These are phyloP conservation scores for Neophaeococcomyces aloes DNA, from an alignment of 2,329 filamentous ascomycete genomes.

Conservation along the genomic window DNA sequence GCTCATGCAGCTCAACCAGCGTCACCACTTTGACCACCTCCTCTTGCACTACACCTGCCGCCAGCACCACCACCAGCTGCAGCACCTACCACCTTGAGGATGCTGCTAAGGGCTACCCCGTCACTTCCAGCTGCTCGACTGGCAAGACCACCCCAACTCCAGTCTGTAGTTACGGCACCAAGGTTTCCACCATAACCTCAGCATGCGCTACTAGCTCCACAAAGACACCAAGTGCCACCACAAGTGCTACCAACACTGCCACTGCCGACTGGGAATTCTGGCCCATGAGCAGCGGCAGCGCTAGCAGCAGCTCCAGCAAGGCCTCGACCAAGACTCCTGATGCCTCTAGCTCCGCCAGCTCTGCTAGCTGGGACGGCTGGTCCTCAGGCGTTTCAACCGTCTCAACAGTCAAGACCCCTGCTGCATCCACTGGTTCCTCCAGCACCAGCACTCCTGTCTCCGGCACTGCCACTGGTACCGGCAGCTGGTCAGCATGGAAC, in stretches of 20 bases:
- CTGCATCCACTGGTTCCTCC: too few relatives aligned
- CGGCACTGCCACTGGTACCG: slow-evolving; percentile 1
- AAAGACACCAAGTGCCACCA: background rate
- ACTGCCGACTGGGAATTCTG: background rate
- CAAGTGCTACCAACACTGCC: background rate
- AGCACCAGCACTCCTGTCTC: too few relatives aligned
- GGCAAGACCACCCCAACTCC: too few relatives aligned
- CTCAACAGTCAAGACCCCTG: slow-evolving; percentile 9
- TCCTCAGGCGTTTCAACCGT: background rate
- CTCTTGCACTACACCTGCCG: too few relatives aligned
- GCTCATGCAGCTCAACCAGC: background rate
- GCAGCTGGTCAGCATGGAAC: background rate
- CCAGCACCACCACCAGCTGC: too few relatives aligned
- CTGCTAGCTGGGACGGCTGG: slow-evolving; percentile 8
- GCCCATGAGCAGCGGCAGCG: background rate
- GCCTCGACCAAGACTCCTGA: slow-evolving; percentile 1
- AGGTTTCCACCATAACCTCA: too few relatives aligned
- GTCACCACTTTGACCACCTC: too few relatives aligned
- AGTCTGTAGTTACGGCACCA: too few relatives aligned
- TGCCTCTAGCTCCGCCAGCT: slow-evolving; percentile 4
- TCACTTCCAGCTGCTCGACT: too few relatives aligned
- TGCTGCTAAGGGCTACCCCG: too few relatives aligned
- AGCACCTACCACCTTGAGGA: too few relatives aligned
- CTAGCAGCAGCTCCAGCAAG: background rate
- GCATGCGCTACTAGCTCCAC: too few relatives aligned